These are phyloP conservation scores for Aspergillus diversus DNA, from an alignment of 495 filamentous ascomycete genomes.

Conservation along the genomic window DNA sequence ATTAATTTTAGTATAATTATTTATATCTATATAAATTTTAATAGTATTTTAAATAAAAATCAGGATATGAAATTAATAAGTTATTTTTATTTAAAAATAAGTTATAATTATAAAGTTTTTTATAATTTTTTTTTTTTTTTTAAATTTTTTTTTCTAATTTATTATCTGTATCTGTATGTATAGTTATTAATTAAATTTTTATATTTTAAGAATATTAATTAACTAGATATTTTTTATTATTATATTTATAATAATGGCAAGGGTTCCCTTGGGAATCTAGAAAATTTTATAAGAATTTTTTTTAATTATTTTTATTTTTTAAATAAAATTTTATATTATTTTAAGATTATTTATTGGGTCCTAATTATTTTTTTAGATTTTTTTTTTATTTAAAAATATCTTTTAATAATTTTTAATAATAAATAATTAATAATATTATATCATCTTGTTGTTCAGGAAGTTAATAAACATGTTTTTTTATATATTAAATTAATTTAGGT, in stretches of 20 bases:
- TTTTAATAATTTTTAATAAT: slow-evolving; percentile 1
- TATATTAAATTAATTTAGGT: not conserved
- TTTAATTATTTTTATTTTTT: not conserved
- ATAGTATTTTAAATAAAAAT: slow-evolving; percentile 17
- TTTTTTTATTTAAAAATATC: not conserved
- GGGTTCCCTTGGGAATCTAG: not conserved
- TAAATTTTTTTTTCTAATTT: not conserved
- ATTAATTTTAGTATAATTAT: too few relatives aligned
- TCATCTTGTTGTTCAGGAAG: not conserved
- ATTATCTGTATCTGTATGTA: slow-evolving; percentile 3
- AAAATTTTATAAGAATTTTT: too few relatives aligned
- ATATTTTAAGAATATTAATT: slow-evolving; percentile 1
- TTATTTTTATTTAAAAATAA: slow-evolving; percentile 17
- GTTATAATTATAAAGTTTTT: slow-evolving; percentile 1
- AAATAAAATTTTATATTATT: slow-evolving; percentile 6
- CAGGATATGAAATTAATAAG: slow-evolving; percentile 12
- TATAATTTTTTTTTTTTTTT: not conserved
- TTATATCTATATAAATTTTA: too few relatives aligned
- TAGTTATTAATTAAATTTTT: slow-evolving; percentile 1
- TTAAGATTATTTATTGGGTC: too few relatives aligned
- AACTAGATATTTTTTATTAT: not conserved
- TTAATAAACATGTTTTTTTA: slow-evolving; percentile 3
- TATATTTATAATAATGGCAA: slow-evolving; percentile 5
- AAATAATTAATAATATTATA: slow-evolving; percentile 2
- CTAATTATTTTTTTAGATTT: not conserved